Evolutionary conservation across 2,329 filamentous ascomycete species (phyloP).

Genomic region (Fusarium scirpi): DNA sequence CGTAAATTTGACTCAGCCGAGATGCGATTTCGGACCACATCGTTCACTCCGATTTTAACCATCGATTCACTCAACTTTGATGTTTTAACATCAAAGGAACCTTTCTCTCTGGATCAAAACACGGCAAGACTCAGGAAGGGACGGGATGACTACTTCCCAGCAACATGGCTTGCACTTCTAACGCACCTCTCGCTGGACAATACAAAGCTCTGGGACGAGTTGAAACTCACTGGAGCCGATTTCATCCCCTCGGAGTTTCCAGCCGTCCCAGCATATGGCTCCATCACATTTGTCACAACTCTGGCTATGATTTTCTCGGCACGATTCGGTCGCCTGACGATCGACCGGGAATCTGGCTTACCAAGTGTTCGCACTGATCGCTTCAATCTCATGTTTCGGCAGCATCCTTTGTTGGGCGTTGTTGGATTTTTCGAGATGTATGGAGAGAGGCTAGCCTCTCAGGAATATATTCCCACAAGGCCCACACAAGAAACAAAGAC

Average conservation of each 20-base stretch:
- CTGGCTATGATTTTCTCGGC: background rate
- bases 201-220: background rate
- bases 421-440: background rate
- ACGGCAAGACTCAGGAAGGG: background rate
- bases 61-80: too few species aligned
- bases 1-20: accelerated
- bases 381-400: background rate
- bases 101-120: too few species aligned
- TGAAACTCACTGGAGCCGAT: background rate
- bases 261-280: background rate
- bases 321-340: accelerated
- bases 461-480: too few species aligned
- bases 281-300: background rate
- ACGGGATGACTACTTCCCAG: background rate
- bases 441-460: too few species aligned
- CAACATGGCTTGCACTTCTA: background rate
- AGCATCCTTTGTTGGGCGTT: background rate
- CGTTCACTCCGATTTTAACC: accelerated
- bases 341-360: background rate
- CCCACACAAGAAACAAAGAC: too few species aligned
- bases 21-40: background rate
- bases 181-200: background rate
- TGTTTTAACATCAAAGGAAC: accelerated
- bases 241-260: background rate
- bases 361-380: accelerated